Evolutionary conservation across 371 early-diverging fungal genomes (phyloP), one percentile per base, ranked within the genome.

Genomic region (Cokeromyces recurvatus): DNA sequence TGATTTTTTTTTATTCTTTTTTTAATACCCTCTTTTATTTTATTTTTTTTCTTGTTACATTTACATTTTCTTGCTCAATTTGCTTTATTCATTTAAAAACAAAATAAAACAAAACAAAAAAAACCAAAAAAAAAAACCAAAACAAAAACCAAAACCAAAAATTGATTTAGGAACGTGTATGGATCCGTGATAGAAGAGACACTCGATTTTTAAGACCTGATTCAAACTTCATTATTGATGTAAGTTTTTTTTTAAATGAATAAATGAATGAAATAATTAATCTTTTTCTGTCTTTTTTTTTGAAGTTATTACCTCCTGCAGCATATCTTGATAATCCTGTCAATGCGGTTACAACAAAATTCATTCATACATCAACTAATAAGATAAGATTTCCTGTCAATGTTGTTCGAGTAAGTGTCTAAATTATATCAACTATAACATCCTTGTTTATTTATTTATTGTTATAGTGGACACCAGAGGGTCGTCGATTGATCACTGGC

Each of bases 391-490:
- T 89, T 63, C 98, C 99, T 8, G 89, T 99, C 24, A 98, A 99
- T 64, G 94, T 90, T 12, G 87, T 97, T 38, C 70, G 86, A 62
- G 93, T 90, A 82, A 55, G 77, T 58, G 23, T n/a, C 21, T 17
- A 19, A 29, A 34, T 2, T 21, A 3, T n/a, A 39, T 12, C 17
- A 15, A 10, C 29, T 11, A 7, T n/a, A n/a, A 27, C 11, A 27
- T 11, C 11, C 29, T 27, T 7, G 5, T 5, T 27, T 27, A 27
- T 27, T 27, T 27, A 27, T 11, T 11, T 7, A 27, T 7, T 11
- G 29, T 5, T 51, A 4, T 48, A 91, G 85, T 99, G 98, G 97
- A 97, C 95, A 9, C 99, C 99, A 1, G 99, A 99, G 73, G 99
- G 99, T 3, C 81, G 99, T 29, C 87, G 99, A 41, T 71, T 99